phyloP scores from a whole-genome alignment of 345 rosid genomes.

The Eucalyptus camaldulensis region DNA sequence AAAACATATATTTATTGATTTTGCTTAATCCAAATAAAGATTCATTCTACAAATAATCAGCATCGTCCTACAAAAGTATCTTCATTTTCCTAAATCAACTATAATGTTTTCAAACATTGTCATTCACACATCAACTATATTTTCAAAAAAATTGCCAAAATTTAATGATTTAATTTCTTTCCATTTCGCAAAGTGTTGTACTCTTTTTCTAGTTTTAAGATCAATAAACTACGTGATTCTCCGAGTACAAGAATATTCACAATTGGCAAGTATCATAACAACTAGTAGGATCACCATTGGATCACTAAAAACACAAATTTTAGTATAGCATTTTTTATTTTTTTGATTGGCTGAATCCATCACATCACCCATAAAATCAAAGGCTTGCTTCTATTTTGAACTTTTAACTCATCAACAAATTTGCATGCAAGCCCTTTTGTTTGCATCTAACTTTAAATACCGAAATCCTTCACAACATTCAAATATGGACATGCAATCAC shows the following conservation, averaged over 20 bases:
- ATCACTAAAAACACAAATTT: not conserved
- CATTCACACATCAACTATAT: not conserved
- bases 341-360: not conserved
- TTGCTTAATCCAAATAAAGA: rapidly evolving
- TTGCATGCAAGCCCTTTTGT: rapidly evolving
- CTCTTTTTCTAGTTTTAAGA: not conserved
- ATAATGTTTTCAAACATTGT: not conserved
- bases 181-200: rapidly evolving
- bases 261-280: rapidly evolving
- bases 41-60: not conserved
- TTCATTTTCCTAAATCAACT: not conserved
- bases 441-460: not conserved
- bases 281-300: rapidly evolving
- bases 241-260: rapidly evolving
- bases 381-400: not conserved
- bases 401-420: not conserved
- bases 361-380: not conserved
- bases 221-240: rapidly evolving
- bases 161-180: too few species aligned
- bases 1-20: not conserved
- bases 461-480: not conserved
- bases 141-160: too few species aligned
- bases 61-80: not conserved
- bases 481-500: not conserved
- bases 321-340: not conserved